Evolutionary conservation across 768 basidiomycete species (phyloP), one percentile per base, ranked within the genome.

Genomic region (Kwoniella sp.): DNA sequence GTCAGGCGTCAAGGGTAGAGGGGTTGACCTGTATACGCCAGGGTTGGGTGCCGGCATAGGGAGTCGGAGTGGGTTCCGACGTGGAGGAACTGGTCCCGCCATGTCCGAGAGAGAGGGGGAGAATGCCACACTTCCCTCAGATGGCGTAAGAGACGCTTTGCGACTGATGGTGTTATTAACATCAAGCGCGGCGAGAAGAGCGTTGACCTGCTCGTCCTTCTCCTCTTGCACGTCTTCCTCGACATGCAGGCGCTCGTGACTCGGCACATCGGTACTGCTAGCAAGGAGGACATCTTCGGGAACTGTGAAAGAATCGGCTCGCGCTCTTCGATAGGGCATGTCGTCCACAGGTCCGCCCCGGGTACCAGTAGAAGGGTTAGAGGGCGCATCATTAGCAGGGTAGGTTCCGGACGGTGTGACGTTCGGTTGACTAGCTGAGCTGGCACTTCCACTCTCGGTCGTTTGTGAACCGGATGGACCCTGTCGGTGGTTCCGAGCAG

Each of bases 301-400:
- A 15, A 73, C 60, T 26, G 69, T 71, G 26, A 68, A 28, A 13
- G 69, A 71, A 28, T 69, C 69, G 8, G 59, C 69, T 25, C 70
- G 58, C 1, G 70, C 73, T 17, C 70, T 65, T 50, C 70, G 70
- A 52, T 62, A 68, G 11, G 65, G 61, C 11, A 25, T 25, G 2
- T 66, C 68, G 52, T 65, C 69, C 11, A 47, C 51, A 50, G 59
- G 30, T 26, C 23, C n/a, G 20, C 48, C 52, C 29, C 55, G 26
- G 22, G 47, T 20, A 25, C 41, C 54, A 4, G 55, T 65, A 4
- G 63, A 55, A 23, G 63, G 31, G 29, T 54, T 59, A 0, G 63
- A 41, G 28, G 37, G 25, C 7, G 31, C 62, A 7, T 38, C 23
- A 56, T 54, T 22, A 8, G 38, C 15, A 41, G 41, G 28, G 22